Percentiles rank a stretch among this genome's conserved stretches.
phyloP scores from a whole-genome alignment of 257 asterid genomes.

The Nicotiana otophora region DNA sequence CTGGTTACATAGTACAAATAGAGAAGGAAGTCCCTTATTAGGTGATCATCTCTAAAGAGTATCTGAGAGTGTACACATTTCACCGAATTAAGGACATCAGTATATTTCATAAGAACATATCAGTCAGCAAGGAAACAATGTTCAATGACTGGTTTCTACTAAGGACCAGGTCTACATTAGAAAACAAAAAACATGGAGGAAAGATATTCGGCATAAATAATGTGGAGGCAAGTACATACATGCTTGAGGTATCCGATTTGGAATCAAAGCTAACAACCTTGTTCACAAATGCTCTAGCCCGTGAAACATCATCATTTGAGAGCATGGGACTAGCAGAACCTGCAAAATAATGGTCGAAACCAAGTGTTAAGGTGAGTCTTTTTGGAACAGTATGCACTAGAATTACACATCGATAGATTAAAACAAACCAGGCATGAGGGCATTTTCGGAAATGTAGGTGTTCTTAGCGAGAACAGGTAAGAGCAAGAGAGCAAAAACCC shows the following conservation, averaged over 20 bases:
- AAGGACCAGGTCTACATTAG: neutral
- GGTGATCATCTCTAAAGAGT: neutral
- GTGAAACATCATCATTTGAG: conserved; percentile 66
- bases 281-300: conserved; percentile 55
- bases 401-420: neutral
- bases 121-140: neutral
- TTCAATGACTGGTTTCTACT: neutral
- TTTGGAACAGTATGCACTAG: neutral
- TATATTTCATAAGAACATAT: neutral
- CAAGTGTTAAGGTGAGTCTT: neutral
- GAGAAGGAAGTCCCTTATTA: neutral
- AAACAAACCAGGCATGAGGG: conserved; percentile 88
- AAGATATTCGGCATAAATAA: neutral
- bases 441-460: conserved; percentile 89
- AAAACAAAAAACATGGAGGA: neutral
- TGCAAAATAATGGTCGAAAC: conserved; percentile 31
- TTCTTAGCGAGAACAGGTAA: conserved; percentile 88
- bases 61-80: neutral
- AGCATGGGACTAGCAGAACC: conserved; percentile 95
- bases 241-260: conserved; percentile 44
- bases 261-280: conserved; percentile 42
- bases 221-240: conserved; percentile 48
- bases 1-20: neutral
- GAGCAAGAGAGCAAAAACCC: conserved; percentile 62
- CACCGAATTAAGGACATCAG: neutral